Percentiles rank a stretch among this genome's conserved stretches.
These are phyloP conservation scores for Dionaea muscipula DNA, from an alignment of 179 eudicot genomes.

Conservation along the genomic window DNA sequence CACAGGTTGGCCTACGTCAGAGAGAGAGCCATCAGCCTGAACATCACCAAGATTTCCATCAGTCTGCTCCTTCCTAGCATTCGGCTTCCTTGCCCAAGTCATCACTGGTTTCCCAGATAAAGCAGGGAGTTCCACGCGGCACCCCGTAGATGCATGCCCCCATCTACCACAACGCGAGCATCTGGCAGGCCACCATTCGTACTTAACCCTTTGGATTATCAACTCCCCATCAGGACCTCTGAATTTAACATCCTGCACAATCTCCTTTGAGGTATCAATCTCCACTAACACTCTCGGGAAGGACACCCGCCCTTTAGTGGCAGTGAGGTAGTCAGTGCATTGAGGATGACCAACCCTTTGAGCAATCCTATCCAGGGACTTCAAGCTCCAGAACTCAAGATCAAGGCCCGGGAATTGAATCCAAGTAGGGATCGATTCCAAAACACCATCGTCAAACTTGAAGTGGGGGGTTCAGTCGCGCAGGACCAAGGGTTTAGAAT, in stretches of 20 bases:
- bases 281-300: not conserved
- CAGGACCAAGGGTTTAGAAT: too few relatives aligned
- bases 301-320: not conserved
- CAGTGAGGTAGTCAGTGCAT: not conserved
- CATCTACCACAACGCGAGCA: not conserved
- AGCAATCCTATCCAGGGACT: not conserved
- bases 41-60: too few relatives aligned
- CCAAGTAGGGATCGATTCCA: not conserved
- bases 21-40: too few relatives aligned
- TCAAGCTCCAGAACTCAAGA: not conserved
- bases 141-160: too few relatives aligned
- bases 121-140: too few relatives aligned
- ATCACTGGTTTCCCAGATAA: too few relatives aligned
- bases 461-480: too few relatives aligned
- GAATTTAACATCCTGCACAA: not conserved
- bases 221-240: not conserved
- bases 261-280: not conserved
- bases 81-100: too few relatives aligned
- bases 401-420: not conserved
- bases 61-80: too few relatives aligned
- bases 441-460: not conserved
- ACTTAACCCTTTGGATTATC: not conserved
- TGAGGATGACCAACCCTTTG: not conserved
- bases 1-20: too few relatives aligned
- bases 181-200: slow-evolving; percentile 1